Conservation (phyloP, 768 basidiomycete species). For the Ramaria sp. region DNA sequence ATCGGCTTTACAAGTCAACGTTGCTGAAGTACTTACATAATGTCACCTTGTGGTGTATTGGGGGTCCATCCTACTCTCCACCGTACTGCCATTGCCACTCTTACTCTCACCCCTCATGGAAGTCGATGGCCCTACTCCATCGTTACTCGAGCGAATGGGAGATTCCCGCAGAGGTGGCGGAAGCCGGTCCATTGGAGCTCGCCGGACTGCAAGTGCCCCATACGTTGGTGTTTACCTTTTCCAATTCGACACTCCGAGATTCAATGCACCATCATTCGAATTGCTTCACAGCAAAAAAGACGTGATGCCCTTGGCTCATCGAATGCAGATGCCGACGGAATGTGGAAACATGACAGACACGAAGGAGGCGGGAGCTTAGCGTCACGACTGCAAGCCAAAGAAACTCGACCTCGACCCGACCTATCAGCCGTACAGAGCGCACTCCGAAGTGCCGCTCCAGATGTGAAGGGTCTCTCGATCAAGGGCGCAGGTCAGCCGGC, state of each 20-base stretch:
- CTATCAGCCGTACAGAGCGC: not conserved
- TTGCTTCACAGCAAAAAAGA: constrained; percentile 6
- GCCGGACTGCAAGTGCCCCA: constrained; percentile 9
- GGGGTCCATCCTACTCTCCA: not conserved
- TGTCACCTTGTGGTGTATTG: not conserved
- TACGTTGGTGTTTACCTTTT: constrained; percentile 10
- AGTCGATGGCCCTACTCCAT: constrained; percentile 5
- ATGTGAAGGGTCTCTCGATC: not conserved
- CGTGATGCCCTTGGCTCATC: constrained; percentile 6
- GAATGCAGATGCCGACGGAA: constrained; percentile 6
- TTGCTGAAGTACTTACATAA: no score
- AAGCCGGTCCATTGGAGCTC: not conserved
- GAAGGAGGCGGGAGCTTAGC: constrained; percentile 6
- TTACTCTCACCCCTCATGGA: not conserved
- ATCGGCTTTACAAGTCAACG: no score
- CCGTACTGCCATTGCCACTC: not conserved
- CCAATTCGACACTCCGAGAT: not conserved
- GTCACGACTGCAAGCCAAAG: not conserved
- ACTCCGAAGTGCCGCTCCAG: not conserved
- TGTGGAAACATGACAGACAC: constrained; percentile 9
- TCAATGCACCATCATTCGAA: not conserved
- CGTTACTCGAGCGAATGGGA: constrained; percentile 7
- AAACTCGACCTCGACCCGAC: constrained; percentile 1
- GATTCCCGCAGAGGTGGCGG: constrained; percentile 4
- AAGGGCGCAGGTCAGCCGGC: constrained; percentile 4